A percentile compares a stretch with the other conserved stretches of the same genome.
Evolutionary conservation across 2,329 filamentous ascomycete species (phyloP).

Genomic region (Pseudogymnoascus sp.): DNA sequence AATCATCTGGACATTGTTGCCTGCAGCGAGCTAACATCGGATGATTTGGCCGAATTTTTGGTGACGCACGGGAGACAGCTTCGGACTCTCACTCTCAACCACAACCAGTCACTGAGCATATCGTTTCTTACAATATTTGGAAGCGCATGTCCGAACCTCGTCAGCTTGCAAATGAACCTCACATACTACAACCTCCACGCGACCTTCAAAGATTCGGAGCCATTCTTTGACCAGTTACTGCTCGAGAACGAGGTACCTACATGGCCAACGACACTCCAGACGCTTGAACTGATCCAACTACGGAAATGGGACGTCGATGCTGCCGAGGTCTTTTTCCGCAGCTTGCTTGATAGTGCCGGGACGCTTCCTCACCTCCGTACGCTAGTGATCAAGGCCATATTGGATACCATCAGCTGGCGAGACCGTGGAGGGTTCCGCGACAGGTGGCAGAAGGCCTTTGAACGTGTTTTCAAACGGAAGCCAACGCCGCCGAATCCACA

Average conservation of each 20-base stretch:
- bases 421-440: conserved; percentile 71
- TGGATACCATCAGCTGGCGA: conserved; percentile 70
- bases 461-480: conserved; percentile 53
- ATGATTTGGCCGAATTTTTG: conserved; percentile 57
- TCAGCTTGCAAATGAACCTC: conserved; percentile 66
- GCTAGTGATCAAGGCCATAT: conserved; percentile 65
- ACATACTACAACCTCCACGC: conserved; percentile 65
- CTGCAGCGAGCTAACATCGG: conserved; percentile 65
- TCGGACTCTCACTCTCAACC: conserved; percentile 58
- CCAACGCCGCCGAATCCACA: conserved; percentile 26
- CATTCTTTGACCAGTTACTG: conserved; percentile 65
- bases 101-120: conserved; percentile 72
- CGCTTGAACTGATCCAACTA: conserved; percentile 67
- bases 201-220: conserved; percentile 62
- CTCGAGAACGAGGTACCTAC: conserved; percentile 54
- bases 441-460: conserved; percentile 65
- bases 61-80: conserved; percentile 58
- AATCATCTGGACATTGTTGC: conserved; percentile 65
- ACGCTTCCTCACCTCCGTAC: conserved; percentile 58
- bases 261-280: conserved; percentile 67
- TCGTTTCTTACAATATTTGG: conserved; percentile 63
- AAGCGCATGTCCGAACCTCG: conserved; percentile 58
- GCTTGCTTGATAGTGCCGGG: conserved; percentile 63
- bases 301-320: conserved; percentile 62
- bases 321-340: conserved; percentile 70